Evolutionary conservation across 2,329 filamentous ascomycete species (phyloP).

Genomic region (Orbilia oligospora): DNA sequence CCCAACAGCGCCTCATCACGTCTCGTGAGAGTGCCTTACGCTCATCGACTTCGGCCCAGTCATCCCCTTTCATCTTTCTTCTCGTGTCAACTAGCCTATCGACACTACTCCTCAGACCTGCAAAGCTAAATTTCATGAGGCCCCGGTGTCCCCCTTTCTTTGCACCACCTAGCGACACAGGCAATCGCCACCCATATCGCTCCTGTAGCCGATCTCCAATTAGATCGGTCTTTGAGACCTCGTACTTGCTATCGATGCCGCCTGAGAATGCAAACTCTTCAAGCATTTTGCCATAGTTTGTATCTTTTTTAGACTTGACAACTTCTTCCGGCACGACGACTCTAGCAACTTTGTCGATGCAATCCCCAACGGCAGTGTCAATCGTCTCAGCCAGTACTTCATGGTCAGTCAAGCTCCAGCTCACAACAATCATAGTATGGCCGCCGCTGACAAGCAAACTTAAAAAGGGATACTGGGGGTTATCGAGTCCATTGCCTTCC

Average conservation of each 20-base stretch:
- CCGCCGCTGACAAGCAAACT: conserved; percentile 92
- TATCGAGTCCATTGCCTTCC: conserved; percentile 62
- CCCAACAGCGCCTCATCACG: conserved; percentile 85
- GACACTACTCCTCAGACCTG: conserved; percentile 78
- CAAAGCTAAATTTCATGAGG: conserved; percentile 79
- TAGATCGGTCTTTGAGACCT: conserved; percentile 35
- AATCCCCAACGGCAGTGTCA: conserved; percentile 91
- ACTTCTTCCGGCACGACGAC: conserved; percentile 77
- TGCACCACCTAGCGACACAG: conserved; percentile 74
- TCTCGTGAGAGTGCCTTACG: conserved; percentile 79
- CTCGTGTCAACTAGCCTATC: conserved; percentile 71
- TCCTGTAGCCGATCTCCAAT: conserved; percentile 65
- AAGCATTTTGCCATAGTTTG: conserved; percentile 83
- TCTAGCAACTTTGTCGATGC: conserved; percentile 88
- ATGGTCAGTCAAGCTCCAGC: conserved; percentile 78
- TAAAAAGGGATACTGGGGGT: conserved; percentile 83
- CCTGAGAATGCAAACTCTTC: conserved; percentile 83
- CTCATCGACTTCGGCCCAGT: conserved; percentile 69
- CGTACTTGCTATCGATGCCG: conserved; percentile 58
- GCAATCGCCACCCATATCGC: conserved; percentile 77
- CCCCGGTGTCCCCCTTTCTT: conserved; percentile 68
- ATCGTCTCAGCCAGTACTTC: conserved; percentile 78
- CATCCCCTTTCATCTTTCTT: conserved; percentile 69
- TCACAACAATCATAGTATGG: conserved; percentile 88
- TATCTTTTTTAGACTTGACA: conserved; percentile 71